Conservation (phyloP, 176 grass and related monocot genomes). For the Leersia perrieri region DNA sequence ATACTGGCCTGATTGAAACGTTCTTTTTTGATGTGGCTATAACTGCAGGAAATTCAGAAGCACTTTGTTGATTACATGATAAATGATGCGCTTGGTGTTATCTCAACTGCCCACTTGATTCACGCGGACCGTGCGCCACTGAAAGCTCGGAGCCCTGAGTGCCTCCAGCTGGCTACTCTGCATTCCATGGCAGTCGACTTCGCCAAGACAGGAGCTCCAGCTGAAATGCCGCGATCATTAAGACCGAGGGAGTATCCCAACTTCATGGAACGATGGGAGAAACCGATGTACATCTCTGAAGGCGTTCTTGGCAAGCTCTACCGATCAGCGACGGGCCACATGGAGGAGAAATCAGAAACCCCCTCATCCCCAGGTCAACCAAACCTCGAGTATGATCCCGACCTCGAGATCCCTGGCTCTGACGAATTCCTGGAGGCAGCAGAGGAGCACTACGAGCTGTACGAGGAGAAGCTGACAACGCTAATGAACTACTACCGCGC, state of each 20-base stretch:
- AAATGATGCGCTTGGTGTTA: constrained; percentile 65
- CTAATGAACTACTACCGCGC: constrained; percentile 75
- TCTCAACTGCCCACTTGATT: constrained; percentile 83
- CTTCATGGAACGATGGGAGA: constrained; percentile 89
- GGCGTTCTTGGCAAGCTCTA: constrained; percentile 78
- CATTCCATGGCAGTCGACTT: constrained; percentile 97
- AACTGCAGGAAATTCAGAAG: constrained; percentile 91
- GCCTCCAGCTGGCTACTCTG: constrained; percentile 72
- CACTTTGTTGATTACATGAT: constrained; percentile 91
- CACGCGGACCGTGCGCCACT: constrained; percentile 59
- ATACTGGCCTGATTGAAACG: background rate
- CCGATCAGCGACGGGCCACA: constrained; percentile 30
- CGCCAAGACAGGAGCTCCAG: constrained; percentile 80
- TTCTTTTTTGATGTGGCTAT: constrained; percentile 4
- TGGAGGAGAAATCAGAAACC: constrained; percentile 9
- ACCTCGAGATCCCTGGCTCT: constrained; percentile 66
- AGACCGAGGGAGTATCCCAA: constrained; percentile 76
- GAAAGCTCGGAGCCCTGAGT: constrained; percentile 73
- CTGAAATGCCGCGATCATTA: constrained; percentile 64
- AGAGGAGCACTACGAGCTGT: constrained; percentile 53
- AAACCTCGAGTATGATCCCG: constrained; percentile 41
- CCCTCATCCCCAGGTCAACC: background rate
- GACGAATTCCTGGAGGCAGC: constrained; percentile 53
- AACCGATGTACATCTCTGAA: constrained; percentile 52
- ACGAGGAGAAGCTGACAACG: constrained; percentile 62